Conservation (phyloP, 2,329 filamentous ascomycete species). For the Alternaria gansuensis region DNA sequence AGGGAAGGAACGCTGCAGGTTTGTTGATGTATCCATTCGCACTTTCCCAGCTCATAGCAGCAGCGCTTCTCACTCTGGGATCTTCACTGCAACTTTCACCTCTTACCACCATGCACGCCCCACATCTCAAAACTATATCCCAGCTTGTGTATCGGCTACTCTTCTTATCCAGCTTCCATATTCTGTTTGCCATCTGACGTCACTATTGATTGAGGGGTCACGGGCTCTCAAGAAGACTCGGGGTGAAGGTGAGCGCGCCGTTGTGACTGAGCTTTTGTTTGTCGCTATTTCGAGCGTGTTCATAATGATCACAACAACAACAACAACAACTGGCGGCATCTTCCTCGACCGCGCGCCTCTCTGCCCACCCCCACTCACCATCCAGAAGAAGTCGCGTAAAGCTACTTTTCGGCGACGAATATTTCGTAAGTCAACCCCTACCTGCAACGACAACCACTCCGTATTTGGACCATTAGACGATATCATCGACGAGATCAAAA, state of each 20-base stretch:
- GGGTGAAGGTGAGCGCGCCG: slow-evolving; percentile 21
- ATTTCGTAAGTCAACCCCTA: slow-evolving; percentile 35
- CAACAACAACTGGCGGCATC: slow-evolving; percentile 14
- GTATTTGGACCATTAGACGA: slow-evolving; percentile 45
- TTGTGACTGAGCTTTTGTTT: slow-evolving; percentile 17
- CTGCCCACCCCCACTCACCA: slow-evolving; percentile 42
- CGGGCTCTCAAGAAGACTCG: neutral
- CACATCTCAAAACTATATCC: neutral
- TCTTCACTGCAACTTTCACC: neutral
- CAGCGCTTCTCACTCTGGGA: neutral
- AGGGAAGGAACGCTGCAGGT: slow-evolving; percentile 2
- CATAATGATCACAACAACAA: slow-evolving; percentile 29
- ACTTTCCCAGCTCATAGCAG: slow-evolving; percentile 5
- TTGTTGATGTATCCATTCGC: slow-evolving; percentile 12
- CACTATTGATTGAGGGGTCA: neutral
- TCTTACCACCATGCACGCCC: neutral
- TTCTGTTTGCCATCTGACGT: neutral
- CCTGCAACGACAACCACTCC: slow-evolving; percentile 15
- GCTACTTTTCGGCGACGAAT: slow-evolving; percentile 39
- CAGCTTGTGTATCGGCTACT: slow-evolving; percentile 11
- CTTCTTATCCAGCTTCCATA: slow-evolving; percentile 16
- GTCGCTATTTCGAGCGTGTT: slow-evolving; percentile 16
- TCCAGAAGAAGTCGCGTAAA: slow-evolving; percentile 42
- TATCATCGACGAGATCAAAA: slow-evolving; percentile 48
- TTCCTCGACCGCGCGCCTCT: slow-evolving; percentile 29